These are phyloP conservation scores for Cutaneotrichosporon daszewskae DNA, from an alignment of 1,284 basidiomycete species.

Conservation along the genomic window DNA sequence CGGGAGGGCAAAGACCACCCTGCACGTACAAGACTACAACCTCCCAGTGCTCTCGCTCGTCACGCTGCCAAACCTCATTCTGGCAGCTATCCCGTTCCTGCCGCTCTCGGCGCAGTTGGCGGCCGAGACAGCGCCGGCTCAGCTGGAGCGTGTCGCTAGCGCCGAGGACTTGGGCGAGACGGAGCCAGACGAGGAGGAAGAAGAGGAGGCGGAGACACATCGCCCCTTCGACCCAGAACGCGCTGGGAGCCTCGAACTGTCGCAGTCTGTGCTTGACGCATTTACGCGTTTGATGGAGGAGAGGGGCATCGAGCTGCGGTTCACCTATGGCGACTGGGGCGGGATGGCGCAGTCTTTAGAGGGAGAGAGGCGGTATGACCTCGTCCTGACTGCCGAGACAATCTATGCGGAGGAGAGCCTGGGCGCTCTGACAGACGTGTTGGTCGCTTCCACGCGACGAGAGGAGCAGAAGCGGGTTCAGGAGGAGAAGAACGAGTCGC, in stretches of 20 bases:
- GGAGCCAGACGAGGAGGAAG: constrained; percentile 19
- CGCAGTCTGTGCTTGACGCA: constrained; percentile 58
- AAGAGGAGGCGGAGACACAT: constrained; percentile 17
- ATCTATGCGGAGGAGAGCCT: constrained; percentile 74
- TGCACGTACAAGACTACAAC: constrained; percentile 96
- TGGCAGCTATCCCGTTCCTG: constrained; percentile 51
- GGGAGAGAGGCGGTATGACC: constrained; percentile 53
- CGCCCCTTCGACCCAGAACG: constrained; percentile 24
- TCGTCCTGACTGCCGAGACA: constrained; percentile 86
- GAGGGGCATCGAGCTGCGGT: constrained; percentile 59
- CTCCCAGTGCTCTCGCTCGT: constrained; percentile 70
- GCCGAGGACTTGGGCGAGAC: constrained; percentile 6
- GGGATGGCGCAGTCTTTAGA: constrained; percentile 24
- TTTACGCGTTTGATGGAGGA: constrained; percentile 59
- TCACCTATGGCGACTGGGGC: constrained; percentile 79
- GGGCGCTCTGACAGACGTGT: constrained; percentile 57
- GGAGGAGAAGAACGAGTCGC: constrained; percentile 5
- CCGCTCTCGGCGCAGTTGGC: constrained; percentile 20
- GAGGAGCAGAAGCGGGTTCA: neutral
- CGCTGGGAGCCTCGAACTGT: constrained; percentile 56
- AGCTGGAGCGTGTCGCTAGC: constrained; percentile 28
- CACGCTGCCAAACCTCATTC: constrained; percentile 80
- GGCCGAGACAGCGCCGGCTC: constrained; percentile 25
- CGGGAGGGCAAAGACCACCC: constrained; percentile 44
- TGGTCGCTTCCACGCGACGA: no score